These are phyloP conservation scores for Chaetomium strumarium DNA, from an alignment of 2,329 filamentous ascomycete genomes.

Conservation along the genomic window DNA sequence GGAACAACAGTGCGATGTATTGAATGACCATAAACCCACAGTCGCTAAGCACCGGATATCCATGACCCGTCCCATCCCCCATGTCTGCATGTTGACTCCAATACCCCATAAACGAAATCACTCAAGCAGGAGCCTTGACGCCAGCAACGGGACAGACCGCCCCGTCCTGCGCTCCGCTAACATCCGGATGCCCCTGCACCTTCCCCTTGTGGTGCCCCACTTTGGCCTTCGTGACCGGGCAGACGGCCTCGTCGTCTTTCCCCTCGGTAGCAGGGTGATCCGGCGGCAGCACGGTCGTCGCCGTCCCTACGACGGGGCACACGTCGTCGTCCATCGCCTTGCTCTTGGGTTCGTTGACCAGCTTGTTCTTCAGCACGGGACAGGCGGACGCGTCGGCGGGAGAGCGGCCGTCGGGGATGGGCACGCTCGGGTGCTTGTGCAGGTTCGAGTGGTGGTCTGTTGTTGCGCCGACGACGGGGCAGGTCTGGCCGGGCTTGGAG, in stretches of 20 bases:
- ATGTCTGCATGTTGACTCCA: too few relatives aligned
- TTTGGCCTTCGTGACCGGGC: slow-evolving; percentile 38
- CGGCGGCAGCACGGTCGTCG: slow-evolving; percentile 37
- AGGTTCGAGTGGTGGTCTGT: slow-evolving; percentile 38
- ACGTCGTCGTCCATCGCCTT: slow-evolving; percentile 38
- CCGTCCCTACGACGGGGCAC: slow-evolving; percentile 38
- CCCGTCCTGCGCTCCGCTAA: slow-evolving; percentile 27
- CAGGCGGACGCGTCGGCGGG: slow-evolving; percentile 34
- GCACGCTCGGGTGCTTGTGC: slow-evolving; percentile 35
- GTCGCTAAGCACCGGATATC: background rate
- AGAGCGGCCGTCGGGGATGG: slow-evolving; percentile 26
- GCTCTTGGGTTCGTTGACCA: slow-evolving; percentile 34
- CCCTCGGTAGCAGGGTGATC: slow-evolving; percentile 33
- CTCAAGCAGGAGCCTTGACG: slow-evolving; percentile 20
- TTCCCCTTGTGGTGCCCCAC: slow-evolving; percentile 39
- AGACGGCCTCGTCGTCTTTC: slow-evolving; percentile 32
- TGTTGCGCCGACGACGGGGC: slow-evolving; percentile 38
- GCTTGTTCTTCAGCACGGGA: slow-evolving; percentile 30
- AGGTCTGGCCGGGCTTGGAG: slow-evolving; percentile 35
- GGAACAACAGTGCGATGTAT: too few relatives aligned
- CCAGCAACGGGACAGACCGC: slow-evolving; percentile 37
- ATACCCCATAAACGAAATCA: background rate
- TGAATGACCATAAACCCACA: too few relatives aligned
- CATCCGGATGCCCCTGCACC: slow-evolving; percentile 32
- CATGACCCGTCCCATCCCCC: background rate